Percentiles rank a stretch among this genome's conserved stretches.
Evolutionary conservation across 2,329 filamentous ascomycete species (phyloP).

Genomic region (Colletotrichum gloeosporioides): DNA sequence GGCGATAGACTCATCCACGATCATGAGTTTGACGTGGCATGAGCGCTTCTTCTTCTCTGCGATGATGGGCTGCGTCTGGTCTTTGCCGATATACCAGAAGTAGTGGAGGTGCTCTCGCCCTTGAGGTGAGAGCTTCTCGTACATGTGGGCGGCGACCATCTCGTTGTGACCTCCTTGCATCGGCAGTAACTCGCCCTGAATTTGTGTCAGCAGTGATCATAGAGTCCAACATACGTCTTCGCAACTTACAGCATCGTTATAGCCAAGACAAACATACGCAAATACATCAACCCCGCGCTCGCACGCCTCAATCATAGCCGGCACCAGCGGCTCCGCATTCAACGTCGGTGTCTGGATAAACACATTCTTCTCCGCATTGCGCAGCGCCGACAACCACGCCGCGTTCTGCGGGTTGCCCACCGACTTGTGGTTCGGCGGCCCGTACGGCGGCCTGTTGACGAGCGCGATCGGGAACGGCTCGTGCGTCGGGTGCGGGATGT

Average conservation of each 20-base stretch:
- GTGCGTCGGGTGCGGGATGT: conserved; percentile 59
- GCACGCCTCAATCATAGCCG: conserved; percentile 68
- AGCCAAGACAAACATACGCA: conserved; percentile 77
- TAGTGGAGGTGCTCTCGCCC: background rate
- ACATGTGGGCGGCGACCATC: conserved; percentile 67
- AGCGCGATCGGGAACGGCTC: conserved; percentile 72
- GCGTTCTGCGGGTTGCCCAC: conserved; percentile 76
- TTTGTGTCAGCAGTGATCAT: rapidly evolving
- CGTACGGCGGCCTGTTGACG: conserved; percentile 72
- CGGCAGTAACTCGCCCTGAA: conserved; percentile 75
- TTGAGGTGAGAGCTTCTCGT: conserved; percentile 54
- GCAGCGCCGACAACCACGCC: conserved; percentile 73
- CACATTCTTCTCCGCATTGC: conserved; percentile 66
- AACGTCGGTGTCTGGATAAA: conserved; percentile 82
- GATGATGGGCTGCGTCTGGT: background rate
- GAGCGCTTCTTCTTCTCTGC: background rate
- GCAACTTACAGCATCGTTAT: conserved; percentile 69
- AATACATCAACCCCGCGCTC: conserved; percentile 71
- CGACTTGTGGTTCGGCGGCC: conserved; percentile 64
- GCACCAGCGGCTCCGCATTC: conserved; percentile 72
- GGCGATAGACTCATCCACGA: background rate
- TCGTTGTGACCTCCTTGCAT: conserved; percentile 80
- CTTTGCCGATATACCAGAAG: background rate
- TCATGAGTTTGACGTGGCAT: background rate
- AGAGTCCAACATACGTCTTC: rapidly evolving